Conservation (phyloP, 306 rosid genomes). For the Glycyrrhiza uralensis region DNA sequence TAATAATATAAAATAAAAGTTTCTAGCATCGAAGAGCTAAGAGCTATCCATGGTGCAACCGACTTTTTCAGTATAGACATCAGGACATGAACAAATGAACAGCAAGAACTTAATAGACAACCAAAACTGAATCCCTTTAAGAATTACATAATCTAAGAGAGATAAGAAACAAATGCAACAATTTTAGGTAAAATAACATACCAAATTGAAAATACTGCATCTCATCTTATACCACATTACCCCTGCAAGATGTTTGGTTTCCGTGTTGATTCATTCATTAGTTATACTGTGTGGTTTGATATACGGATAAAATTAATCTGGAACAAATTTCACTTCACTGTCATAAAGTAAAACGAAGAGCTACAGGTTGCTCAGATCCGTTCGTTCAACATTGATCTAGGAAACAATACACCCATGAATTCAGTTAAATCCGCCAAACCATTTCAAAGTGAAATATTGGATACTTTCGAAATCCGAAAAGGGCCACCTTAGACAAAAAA, state of each 20-base stretch:
- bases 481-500: neutral
- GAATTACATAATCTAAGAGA: neutral
- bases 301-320: neutral
- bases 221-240: neutral
- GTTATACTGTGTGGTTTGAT: neutral
- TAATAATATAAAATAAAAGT: neutral
- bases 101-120: neutral
- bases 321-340: neutral
- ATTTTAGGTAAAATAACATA: neutral
- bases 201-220: neutral
- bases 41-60: neutral
- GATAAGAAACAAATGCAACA: neutral
- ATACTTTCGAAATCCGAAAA: slow-evolving; percentile 1
- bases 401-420: neutral
- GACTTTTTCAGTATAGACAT: neutral
- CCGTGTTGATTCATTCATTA: neutral
- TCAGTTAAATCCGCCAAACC: neutral
- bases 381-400: neutral
- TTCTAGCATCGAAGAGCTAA: neutral
- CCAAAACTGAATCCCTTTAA: neutral
- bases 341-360: neutral
- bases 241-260: neutral
- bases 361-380: neutral
- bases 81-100: neutral
- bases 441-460: neutral